Percentiles rank a stretch among this genome's conserved stretches.
phyloP scores from a whole-genome alignment of 495 filamentous ascomycete genomes.

The Sordaria brevicollis region DNA sequence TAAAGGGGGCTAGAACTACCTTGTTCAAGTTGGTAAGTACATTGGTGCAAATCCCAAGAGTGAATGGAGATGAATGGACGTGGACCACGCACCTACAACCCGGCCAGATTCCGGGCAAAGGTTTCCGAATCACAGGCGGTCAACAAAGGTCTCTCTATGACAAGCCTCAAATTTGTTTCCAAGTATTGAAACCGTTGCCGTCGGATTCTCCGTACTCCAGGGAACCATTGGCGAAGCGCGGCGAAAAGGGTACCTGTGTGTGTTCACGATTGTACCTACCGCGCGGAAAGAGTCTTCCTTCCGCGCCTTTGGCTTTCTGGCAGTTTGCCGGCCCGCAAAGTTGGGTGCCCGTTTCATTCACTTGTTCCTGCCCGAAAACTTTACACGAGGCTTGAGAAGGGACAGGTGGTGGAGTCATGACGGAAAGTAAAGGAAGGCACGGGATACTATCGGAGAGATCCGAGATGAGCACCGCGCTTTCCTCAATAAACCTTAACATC shows the following conservation, averaged over 20 bases:
- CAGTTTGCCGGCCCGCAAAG: not conserved
- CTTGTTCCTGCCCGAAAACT: not conserved
- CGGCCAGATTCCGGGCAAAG: not conserved
- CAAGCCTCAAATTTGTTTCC: too few species aligned
- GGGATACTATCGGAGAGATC: not conserved
- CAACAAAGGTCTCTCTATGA: not conserved
- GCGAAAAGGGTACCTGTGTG: too few species aligned
- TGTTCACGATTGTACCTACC: too few species aligned
- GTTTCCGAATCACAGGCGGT: not conserved
- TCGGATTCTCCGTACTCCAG: not conserved
- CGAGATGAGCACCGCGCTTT: not conserved
- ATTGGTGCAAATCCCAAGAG: not conserved
- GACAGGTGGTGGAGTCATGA: not conserved
- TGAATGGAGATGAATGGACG: not conserved
- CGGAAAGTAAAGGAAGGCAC: not conserved
- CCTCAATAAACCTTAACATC: not conserved
- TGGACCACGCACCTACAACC: not conserved
- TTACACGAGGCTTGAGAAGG: not conserved
- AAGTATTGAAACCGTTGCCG: too few species aligned
- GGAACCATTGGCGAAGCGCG: not conserved
- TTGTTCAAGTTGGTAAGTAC: not conserved
- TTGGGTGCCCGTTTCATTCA: too few species aligned
- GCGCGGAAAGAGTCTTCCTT: too few species aligned
- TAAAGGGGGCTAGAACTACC: not conserved
- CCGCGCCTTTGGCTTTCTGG: too few species aligned